Evolutionary conservation across 2,329 filamentous ascomycete genomes (phyloP).

Genomic region (Arthroderma sp.): DNA sequence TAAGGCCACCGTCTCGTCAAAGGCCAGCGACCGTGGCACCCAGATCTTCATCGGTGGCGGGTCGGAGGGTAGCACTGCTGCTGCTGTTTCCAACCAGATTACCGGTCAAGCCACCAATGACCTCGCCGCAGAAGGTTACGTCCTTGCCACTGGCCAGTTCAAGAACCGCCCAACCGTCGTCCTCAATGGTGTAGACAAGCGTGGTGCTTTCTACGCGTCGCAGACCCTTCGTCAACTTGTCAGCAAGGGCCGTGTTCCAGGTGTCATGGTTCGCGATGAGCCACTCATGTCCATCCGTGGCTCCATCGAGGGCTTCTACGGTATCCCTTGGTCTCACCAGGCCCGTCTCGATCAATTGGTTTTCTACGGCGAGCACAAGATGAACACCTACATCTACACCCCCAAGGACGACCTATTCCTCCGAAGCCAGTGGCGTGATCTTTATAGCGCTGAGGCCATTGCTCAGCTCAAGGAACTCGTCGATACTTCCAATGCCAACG

Average conservation of each 20-base stretch:
- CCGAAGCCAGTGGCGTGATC: constrained; percentile 12
- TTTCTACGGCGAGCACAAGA: constrained; percentile 15
- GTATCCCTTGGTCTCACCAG: constrained; percentile 15
- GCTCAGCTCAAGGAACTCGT: constrained; percentile 11
- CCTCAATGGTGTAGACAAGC: constrained; percentile 13
- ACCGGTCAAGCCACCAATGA: constrained; percentile 8
- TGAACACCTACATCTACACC: constrained; percentile 16
- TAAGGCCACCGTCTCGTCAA: constrained; percentile 4
- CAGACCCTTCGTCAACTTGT: constrained; percentile 13
- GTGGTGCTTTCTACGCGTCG: constrained; percentile 13
- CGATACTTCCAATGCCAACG: constrained; percentile 11
- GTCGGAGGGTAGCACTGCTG: constrained; percentile 5
- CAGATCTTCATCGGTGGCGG: constrained; percentile 11
- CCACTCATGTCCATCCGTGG: constrained; percentile 16
- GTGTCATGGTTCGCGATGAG: constrained; percentile 13
- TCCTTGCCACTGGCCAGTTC: constrained; percentile 11
- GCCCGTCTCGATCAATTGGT: constrained; percentile 14
- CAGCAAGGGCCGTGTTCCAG: constrained; percentile 6
- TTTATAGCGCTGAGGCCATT: constrained; percentile 10
- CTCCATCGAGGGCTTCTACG: constrained; percentile 15
- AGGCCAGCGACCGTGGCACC: constrained; percentile 6
- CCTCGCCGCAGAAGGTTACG: constrained; percentile 11
- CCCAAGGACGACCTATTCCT: constrained; percentile 15
- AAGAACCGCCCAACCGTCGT: constrained; percentile 10
- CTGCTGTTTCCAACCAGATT: constrained; percentile 6